phyloP scores from a whole-genome alignment of 148 eudicot species.

The Vaccinium vitisidaea region DNA sequence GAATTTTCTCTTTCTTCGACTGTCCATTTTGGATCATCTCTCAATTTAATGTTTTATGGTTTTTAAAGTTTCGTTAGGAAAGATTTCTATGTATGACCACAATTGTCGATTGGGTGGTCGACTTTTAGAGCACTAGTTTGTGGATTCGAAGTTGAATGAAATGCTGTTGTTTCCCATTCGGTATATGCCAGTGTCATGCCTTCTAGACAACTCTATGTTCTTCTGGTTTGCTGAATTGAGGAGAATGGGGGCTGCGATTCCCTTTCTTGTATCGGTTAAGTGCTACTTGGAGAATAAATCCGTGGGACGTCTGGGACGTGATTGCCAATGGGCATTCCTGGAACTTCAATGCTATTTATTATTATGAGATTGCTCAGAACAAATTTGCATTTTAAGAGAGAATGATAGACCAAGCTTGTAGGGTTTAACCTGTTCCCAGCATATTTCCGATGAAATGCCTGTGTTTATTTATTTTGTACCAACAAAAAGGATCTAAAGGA shows the following conservation, averaged over 20 bases:
- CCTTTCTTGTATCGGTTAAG: background rate
- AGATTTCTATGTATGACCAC: background rate
- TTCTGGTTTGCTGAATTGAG: background rate
- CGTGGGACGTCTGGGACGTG: background rate
- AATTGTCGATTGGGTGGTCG: background rate
- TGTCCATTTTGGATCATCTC: background rate
- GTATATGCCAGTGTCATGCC: background rate
- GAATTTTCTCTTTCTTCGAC: background rate
- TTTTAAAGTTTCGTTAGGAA: background rate
- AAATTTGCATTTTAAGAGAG: background rate
- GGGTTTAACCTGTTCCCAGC: background rate
- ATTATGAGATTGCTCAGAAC: background rate
- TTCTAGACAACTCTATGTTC: background rate
- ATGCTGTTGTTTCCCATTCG: background rate
- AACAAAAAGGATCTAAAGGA: background rate
- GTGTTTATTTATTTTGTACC: background rate
- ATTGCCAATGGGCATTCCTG: background rate
- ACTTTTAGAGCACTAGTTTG: background rate
- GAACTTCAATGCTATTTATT: background rate
- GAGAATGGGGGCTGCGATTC: background rate
- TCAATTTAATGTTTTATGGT: background rate
- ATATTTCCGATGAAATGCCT: background rate
- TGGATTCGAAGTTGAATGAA: slow-evolving; percentile 5
- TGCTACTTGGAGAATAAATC: background rate
- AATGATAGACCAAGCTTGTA: background rate